Conservation (phyloP, 371 early-diverging fungal species). For the Capniomyces stellatus region DNA sequence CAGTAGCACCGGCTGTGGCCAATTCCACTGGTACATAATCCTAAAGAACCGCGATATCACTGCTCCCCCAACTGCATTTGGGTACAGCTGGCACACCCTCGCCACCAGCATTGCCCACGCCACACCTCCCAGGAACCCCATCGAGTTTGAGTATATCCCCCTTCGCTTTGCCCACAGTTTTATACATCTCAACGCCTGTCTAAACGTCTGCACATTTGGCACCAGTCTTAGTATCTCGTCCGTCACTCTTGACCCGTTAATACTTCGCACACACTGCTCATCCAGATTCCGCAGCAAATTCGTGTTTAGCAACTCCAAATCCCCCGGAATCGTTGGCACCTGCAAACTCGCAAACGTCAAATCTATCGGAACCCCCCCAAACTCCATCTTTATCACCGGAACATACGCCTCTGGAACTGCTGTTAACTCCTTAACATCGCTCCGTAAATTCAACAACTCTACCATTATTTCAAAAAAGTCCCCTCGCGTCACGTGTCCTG, state of each 20-base stretch:
- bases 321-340: constrained; percentile 60
- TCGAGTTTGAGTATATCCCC: constrained; percentile 88
- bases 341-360: constrained; percentile 83
- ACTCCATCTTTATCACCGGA: constrained; percentile 93
- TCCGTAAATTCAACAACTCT: constrained; percentile 57
- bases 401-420: constrained; percentile 91
- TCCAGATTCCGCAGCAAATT: constrained; percentile 79
- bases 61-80: constrained; percentile 75
- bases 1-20: constrained; percentile 96
- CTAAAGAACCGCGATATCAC: constrained; percentile 86
- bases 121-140: constrained; percentile 99
- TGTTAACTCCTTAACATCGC: constrained; percentile 80
- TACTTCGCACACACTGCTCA: constrained; percentile 79
- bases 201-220: constrained; percentile 79
- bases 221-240: constrained; percentile 95
- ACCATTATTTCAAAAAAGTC: constrained; percentile 92
- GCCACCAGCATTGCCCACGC: constrained; percentile 99
- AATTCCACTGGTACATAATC: constrained; percentile 82
- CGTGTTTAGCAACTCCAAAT: constrained; percentile 76
- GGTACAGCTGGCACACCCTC: constrained; percentile 94
- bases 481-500: constrained; percentile 80
- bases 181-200: constrained; percentile 84
- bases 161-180: constrained; percentile 98
- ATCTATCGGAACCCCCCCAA: constrained; percentile 91
- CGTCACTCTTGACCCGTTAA: constrained; percentile 98